Evolutionary conservation across 805 yeast species (phyloP), one percentile per base, ranked within the genome.

Genomic region (Saccharomycopsis selenospora): DNA sequence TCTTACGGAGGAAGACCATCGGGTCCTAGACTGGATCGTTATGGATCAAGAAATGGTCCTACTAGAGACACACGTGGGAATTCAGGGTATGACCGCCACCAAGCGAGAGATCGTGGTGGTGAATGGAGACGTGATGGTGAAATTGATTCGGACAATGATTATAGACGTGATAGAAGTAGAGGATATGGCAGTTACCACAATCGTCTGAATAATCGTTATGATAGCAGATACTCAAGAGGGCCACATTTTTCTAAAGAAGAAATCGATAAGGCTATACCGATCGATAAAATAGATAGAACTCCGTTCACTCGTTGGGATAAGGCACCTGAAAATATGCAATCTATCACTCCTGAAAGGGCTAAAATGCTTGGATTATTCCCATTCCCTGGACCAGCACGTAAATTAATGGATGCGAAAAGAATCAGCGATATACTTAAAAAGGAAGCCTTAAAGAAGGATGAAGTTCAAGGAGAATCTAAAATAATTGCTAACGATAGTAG

Each of bases 321-420:
- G 22, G 71, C 73, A 28, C 89, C 95, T 1, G 69, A 70, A 52
- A 91, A 87, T 0, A 83, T 83, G 60, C 93, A 85, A 58, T 74
- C 76, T 4, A 79, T 84, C 1, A 74, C 85, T 1, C 84, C 93
- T 0, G 85, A 80, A 52, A 70, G 82, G 51, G 95, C 93, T 4
- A 88, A 87, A 57, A 66, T 84, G 14, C 76, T 87, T 1, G 95
- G 95, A 0, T 62, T 85, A 2, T 88, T 87, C 57, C 87, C 90
- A 2, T 67, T 76, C 14, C 91, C 93, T 1, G 89, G 89, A 4
- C 46, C 45, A 3, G 72, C 70, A 54, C 79, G 79, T 0, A 61
- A 51, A 36, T 28, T n/a, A n/a, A 13, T 51, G 41, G 52, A 48
- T 28, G 29, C 41, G 8, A 47, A 47, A 17, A 29, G 22, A 11